phyloP scores from a whole-genome alignment of 2,329 filamentous ascomycete species.

The Claviceps sp. region DNA sequence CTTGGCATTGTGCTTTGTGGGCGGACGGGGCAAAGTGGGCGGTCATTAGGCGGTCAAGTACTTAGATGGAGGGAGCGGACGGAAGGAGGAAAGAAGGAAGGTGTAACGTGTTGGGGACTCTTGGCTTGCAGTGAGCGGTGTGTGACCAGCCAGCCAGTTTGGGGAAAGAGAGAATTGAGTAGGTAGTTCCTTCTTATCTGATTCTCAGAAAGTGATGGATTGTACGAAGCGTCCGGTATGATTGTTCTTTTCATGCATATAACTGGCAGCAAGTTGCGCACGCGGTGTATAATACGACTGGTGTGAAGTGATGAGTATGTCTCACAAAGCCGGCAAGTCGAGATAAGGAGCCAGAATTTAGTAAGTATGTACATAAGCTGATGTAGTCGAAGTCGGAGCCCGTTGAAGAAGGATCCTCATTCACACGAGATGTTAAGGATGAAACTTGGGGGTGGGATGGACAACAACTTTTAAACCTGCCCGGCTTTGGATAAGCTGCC shows the following conservation, averaged over 20 bases:
- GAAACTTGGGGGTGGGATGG: not conserved
- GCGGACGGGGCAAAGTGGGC: not conserved
- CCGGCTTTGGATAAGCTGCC: not conserved
- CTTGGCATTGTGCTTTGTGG: not conserved
- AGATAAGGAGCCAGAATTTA: not conserved
- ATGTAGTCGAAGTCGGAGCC: not conserved
- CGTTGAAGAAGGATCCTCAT: not conserved
- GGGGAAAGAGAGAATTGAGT: not conserved
- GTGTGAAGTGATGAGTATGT: not conserved
- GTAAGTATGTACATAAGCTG: not conserved
- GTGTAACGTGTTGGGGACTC: conserved; percentile 40
- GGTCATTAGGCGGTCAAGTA: too few relatives aligned
- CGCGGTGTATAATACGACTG: not conserved
- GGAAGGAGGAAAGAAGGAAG: not conserved
- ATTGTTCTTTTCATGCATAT: not conserved
- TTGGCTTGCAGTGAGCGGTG: conserved; percentile 31
- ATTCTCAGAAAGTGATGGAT: not conserved
- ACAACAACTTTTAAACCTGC: not conserved
- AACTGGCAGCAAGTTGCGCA: not conserved
- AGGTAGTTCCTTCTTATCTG: not conserved
- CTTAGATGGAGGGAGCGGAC: not conserved
- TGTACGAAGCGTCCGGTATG: not conserved
- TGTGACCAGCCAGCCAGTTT: too few relatives aligned
- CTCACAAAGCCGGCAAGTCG: not conserved
- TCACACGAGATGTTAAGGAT: not conserved